A percentile compares a stretch with the other conserved stretches of the same genome.
Conservation (phyloP, 352 stramenopile species). For the Pythium aristosporum region DNA sequence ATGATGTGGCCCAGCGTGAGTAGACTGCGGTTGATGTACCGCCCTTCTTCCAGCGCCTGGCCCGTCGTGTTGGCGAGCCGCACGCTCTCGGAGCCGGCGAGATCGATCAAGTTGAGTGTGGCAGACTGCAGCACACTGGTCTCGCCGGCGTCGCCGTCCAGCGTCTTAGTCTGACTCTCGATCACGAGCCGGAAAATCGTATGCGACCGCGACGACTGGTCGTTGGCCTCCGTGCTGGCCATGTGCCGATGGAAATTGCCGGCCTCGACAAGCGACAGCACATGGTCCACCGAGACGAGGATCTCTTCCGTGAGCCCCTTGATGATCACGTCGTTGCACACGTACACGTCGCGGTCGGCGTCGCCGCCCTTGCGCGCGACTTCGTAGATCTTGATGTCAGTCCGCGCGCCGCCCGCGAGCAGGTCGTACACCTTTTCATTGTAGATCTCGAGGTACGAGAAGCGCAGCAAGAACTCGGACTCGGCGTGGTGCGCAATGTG, state of each 20-base stretch:
- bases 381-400: constrained; percentile 79
- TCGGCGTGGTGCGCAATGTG: constrained; percentile 61
- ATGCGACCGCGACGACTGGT: constrained; percentile 76
- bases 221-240: constrained; percentile 71
- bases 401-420: constrained; percentile 65
- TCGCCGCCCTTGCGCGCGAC: constrained; percentile 45
- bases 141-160: not conserved
- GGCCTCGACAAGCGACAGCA: constrained; percentile 83
- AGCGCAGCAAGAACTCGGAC: constrained; percentile 67
- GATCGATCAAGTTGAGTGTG: constrained; percentile 90
- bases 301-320: constrained; percentile 82
- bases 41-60: constrained; percentile 80
- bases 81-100: constrained; percentile 88
- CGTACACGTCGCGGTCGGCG: constrained; percentile 20
- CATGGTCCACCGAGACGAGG: constrained; percentile 74
- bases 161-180: constrained; percentile 63
- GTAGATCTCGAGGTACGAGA: constrained; percentile 98
- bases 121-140: constrained; percentile 49
- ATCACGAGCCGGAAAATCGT: constrained; percentile 79
- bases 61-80: constrained; percentile 77
- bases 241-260: constrained; percentile 79
- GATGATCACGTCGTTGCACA: constrained; percentile 84
- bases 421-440: constrained; percentile 98
- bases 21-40: constrained; percentile 90
- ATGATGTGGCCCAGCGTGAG: constrained; percentile 94